Evolutionary conservation across 2,329 filamentous ascomycete genomes (phyloP).

Genomic region (Clonostachys rosea): DNA sequence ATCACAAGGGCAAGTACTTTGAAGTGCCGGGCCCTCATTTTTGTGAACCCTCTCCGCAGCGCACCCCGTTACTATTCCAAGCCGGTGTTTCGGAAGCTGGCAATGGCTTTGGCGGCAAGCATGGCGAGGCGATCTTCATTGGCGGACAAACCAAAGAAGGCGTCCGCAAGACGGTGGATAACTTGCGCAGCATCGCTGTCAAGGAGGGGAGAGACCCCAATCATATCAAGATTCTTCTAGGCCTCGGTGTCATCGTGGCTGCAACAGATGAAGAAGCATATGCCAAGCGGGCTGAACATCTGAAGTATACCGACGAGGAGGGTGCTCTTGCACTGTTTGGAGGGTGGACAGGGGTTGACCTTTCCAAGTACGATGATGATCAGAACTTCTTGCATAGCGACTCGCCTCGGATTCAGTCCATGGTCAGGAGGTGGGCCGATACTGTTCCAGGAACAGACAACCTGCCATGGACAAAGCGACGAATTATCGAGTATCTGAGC

Average conservation of each 20-base stretch:
- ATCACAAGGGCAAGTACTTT: slow-evolving; percentile 57
- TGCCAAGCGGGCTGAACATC: slow-evolving; percentile 41
- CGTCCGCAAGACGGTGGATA: slow-evolving; percentile 38
- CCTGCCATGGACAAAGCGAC: slow-evolving; percentile 47
- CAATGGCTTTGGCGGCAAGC: slow-evolving; percentile 55
- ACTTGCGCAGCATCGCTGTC: slow-evolving; percentile 41
- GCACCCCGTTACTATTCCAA: slow-evolving; percentile 61
- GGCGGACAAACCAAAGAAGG: slow-evolving; percentile 35
- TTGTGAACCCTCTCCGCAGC: slow-evolving; percentile 56
- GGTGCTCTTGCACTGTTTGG: slow-evolving; percentile 61
- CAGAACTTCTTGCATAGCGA: slow-evolving; percentile 59
- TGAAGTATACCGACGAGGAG: slow-evolving; percentile 52
- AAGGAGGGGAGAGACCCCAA: slow-evolving; percentile 33
- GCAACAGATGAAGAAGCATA: slow-evolving; percentile 55
- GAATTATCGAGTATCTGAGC: slow-evolving; percentile 49
- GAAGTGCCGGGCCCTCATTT: slow-evolving; percentile 55
- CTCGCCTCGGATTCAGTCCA: slow-evolving; percentile 48
- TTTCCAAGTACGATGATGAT: slow-evolving; percentile 55
- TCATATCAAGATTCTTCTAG: slow-evolving; percentile 56
- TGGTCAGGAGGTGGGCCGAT: slow-evolving; percentile 7
- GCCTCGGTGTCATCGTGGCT: slow-evolving; percentile 54
- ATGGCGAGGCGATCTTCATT: slow-evolving; percentile 63
- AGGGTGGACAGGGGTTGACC: slow-evolving; percentile 63
- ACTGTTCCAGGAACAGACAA: slow-evolving; percentile 6
- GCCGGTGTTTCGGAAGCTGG: slow-evolving; percentile 58